Conservation (phyloP, 2,329 filamentous ascomycete species). For the Coniochaeta ligniaria region DNA sequence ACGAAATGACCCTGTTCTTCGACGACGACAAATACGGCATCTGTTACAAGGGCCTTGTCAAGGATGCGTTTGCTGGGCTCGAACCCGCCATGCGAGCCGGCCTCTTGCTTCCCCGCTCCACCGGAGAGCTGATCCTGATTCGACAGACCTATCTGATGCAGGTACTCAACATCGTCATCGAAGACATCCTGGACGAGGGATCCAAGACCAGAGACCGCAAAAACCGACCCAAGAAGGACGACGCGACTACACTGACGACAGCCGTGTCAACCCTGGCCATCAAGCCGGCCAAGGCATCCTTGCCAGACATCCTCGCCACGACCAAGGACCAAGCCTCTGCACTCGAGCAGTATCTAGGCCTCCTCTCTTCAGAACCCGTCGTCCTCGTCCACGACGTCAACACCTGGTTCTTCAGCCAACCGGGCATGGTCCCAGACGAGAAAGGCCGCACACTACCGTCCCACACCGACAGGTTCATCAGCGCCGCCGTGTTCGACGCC, state of each 20-base stretch:
- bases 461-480: constrained; percentile 33
- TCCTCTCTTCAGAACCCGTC: constrained; percentile 24
- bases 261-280: constrained; percentile 26
- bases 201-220: constrained; percentile 20
- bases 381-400: constrained; percentile 26
- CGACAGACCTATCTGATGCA: constrained; percentile 17
- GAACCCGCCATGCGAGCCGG: constrained; percentile 10
- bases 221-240: constrained; percentile 20
- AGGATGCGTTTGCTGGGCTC: constrained; percentile 10
- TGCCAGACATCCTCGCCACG: constrained; percentile 22
- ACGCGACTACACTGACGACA: constrained; percentile 12
- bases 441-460: constrained; percentile 29
- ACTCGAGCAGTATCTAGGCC: constrained; percentile 24
- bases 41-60: constrained; percentile 17
- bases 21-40: constrained; percentile 30
- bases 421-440: constrained; percentile 36
- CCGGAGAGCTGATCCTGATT: constrained; percentile 28
- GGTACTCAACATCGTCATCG: constrained; percentile 31
- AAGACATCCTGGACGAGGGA: constrained; percentile 31
- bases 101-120: constrained; percentile 17
- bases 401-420: constrained; percentile 27
- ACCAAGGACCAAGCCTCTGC: constrained; percentile 13
- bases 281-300: constrained; percentile 17
- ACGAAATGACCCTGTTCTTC: constrained; percentile 28
- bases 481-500: constrained; percentile 31